These are phyloP conservation scores for Mycosphaerelloides madeirae DNA, from an alignment of 2,329 filamentous ascomycete genomes.

Conservation along the genomic window DNA sequence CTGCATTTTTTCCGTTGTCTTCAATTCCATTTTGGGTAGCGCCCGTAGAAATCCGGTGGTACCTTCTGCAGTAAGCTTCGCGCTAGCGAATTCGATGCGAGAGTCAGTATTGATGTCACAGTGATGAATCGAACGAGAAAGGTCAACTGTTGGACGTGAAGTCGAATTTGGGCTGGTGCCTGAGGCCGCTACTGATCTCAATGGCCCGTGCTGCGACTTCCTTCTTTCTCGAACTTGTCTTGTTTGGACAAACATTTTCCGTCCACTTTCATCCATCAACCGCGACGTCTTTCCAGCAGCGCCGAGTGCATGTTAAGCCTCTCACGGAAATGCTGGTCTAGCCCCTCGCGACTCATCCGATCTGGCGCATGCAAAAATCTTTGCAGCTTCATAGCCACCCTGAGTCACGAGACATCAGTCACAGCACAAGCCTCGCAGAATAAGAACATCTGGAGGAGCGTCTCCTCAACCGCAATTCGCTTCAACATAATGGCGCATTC, in stretches of 20 bases:
- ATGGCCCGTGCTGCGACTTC: too few relatives aligned
- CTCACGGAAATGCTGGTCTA: conserved; percentile 4
- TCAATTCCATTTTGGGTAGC: too few relatives aligned
- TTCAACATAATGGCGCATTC: conserved; percentile 18
- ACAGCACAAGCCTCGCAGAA: conserved; percentile 3
- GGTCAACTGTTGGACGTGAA: too few relatives aligned
- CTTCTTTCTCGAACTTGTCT: too few relatives aligned
- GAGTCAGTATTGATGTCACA: too few relatives aligned
- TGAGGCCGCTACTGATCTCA: too few relatives aligned
- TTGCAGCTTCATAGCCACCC: conserved; percentile 6
- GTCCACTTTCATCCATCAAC: neutral
- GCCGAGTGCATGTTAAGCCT: conserved; percentile 13
- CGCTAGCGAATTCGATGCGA: too few relatives aligned
- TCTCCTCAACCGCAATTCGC: neutral
- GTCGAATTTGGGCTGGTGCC: too few relatives aligned
- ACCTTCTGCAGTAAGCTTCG: too few relatives aligned
- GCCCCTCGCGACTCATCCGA: conserved; percentile 6
- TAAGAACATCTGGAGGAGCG: conserved; percentile 1
- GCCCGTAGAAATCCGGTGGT: too few relatives aligned
- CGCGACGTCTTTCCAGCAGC: neutral
- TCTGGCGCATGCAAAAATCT: conserved; percentile 3
- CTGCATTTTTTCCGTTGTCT: too few relatives aligned
- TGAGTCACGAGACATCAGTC: conserved; percentile 16
- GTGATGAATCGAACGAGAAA: too few relatives aligned
- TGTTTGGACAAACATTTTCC: neutral